phyloP scores from a whole-genome alignment of 352 stramenopile species.

The Pythium dissotocum region DNA sequence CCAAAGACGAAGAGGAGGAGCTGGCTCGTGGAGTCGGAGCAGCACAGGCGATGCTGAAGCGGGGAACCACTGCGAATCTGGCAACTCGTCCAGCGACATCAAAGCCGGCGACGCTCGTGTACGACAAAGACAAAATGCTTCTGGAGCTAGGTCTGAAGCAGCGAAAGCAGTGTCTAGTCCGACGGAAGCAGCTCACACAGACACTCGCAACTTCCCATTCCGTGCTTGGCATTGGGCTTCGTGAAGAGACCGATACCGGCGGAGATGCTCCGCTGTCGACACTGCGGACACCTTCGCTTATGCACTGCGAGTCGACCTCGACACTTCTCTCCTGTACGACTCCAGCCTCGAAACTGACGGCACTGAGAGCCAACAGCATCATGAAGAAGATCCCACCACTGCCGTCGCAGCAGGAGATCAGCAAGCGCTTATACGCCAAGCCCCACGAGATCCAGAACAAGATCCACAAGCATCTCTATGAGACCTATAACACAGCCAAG shows the following conservation, averaged over 20 bases:
- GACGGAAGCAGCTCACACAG: slow-evolving; percentile 45
- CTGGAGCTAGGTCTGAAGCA: slow-evolving; percentile 72
- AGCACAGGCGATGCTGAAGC: slow-evolving; percentile 40
- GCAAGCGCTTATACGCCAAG: slow-evolving; percentile 58
- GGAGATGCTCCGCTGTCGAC: not conserved
- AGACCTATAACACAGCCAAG: slow-evolving; percentile 39
- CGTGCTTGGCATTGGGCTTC: slow-evolving; percentile 58
- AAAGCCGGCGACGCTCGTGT: slow-evolving; percentile 54
- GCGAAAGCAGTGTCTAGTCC: slow-evolving; percentile 55
- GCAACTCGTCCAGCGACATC: slow-evolving; percentile 31
- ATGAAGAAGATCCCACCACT: slow-evolving; percentile 51
- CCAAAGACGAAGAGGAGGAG: slow-evolving; percentile 34
- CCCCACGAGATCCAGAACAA: slow-evolving; percentile 65
- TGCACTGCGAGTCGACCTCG: slow-evolving; percentile 17
- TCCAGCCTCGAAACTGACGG: not conserved
- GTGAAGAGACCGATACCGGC: not conserved
- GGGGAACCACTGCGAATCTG: slow-evolving; percentile 23
- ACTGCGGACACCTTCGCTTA: slow-evolving; percentile 16
- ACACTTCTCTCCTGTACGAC: slow-evolving; percentile 9
- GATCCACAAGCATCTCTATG: slow-evolving; percentile 66
- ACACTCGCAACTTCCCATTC: slow-evolving; percentile 51
- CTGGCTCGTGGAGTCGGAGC: slow-evolving; percentile 27
- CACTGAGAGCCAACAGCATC: slow-evolving; percentile 27
- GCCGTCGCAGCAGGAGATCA: slow-evolving; percentile 61
- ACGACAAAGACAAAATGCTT: slow-evolving; percentile 64